Evolutionary conservation across 208 protist genomes (phyloP).

Genomic region (Leishmania martiniquensis): DNA sequence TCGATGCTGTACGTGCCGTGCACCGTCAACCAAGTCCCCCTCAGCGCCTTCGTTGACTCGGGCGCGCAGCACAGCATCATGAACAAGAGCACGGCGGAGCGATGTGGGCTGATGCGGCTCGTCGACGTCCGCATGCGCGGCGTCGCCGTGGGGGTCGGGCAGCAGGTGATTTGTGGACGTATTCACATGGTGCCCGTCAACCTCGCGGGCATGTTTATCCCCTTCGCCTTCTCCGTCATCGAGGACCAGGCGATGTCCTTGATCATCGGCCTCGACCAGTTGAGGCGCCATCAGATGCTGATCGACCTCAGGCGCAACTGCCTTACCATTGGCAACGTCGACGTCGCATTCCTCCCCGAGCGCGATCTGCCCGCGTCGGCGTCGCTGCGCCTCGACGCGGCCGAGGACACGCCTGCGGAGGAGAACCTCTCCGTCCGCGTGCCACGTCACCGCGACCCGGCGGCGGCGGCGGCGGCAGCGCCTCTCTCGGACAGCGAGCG

Average conservation of each 20-base stretch:
- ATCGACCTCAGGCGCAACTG: conserved; percentile 71
- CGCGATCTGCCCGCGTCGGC: conserved; percentile 33
- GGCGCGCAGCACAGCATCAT: conserved; percentile 90
- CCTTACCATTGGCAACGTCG: conserved; percentile 47
- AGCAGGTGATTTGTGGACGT: conserved; percentile 89
- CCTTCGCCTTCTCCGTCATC: conserved; percentile 91
- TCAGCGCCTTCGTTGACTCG: conserved; percentile 96
- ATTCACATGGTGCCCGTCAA: conserved; percentile 89
- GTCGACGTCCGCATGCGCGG: conserved; percentile 87
- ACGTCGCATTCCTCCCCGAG: conserved; percentile 66
- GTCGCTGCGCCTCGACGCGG: neutral
- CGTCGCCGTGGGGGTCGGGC: conserved; percentile 92
- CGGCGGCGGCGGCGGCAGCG: neutral
- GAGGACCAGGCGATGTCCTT: conserved; percentile 89
- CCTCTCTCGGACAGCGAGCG: conserved; percentile 3
- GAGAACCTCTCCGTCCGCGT: neutral
- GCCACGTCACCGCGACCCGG: neutral
- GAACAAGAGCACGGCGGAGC: conserved; percentile 73
- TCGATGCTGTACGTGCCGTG: conserved; percentile 94
- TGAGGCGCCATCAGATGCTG: conserved; percentile 83
- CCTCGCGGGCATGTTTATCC: conserved; percentile 76
- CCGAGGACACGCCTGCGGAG: neutral
- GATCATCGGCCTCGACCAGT: conserved; percentile 96
- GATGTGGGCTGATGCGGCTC: conserved; percentile 88
- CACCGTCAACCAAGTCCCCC: conserved; percentile 85